Conservation (phyloP, 495 filamentous ascomycete genomes). For the Thozetella sp. region DNA sequence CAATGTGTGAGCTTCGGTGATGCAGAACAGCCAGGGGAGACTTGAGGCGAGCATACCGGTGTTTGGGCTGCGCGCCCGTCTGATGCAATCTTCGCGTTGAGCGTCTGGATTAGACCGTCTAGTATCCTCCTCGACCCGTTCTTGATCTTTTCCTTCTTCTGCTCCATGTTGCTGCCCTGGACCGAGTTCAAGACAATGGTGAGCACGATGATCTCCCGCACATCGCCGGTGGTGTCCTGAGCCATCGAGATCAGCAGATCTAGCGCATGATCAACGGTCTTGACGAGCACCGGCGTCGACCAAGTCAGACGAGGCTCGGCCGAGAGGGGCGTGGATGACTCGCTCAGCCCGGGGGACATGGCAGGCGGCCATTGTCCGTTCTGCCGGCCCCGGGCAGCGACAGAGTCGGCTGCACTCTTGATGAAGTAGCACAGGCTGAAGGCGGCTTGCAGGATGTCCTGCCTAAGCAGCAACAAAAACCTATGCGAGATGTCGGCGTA, state of each 20-base stretch:
- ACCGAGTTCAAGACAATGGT: slow-evolving; percentile 17
- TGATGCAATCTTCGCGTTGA: not conserved
- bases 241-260: slow-evolving; percentile 23
- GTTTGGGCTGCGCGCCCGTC: not conserved
- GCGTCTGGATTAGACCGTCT: not conserved
- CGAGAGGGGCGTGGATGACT: slow-evolving; percentile 16
- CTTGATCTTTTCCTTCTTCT: slow-evolving; percentile 1
- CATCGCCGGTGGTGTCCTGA: slow-evolving; percentile 26
- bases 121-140: not conserved
- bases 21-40: not conserved
- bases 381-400: slow-evolving; percentile 7
- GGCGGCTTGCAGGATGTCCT: slow-evolving; percentile 34
- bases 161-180: not conserved
- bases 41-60: not conserved
- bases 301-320: slow-evolving; percentile 22
- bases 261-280: slow-evolving; percentile 26
- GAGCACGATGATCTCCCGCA: slow-evolving; percentile 32
- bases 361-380: slow-evolving; percentile 5
- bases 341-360: slow-evolving; percentile 15
- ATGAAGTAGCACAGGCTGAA: slow-evolving; percentile 39
- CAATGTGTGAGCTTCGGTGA: not conserved
- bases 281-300: slow-evolving; percentile 25
- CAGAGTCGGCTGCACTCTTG: slow-evolving; percentile 18
- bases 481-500: slow-evolving; percentile 30
- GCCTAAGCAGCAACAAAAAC: slow-evolving; percentile 30